phyloP scores from a whole-genome alignment of 2,329 filamentous ascomycete genomes.

The Paecilomyces variotii region DNA sequence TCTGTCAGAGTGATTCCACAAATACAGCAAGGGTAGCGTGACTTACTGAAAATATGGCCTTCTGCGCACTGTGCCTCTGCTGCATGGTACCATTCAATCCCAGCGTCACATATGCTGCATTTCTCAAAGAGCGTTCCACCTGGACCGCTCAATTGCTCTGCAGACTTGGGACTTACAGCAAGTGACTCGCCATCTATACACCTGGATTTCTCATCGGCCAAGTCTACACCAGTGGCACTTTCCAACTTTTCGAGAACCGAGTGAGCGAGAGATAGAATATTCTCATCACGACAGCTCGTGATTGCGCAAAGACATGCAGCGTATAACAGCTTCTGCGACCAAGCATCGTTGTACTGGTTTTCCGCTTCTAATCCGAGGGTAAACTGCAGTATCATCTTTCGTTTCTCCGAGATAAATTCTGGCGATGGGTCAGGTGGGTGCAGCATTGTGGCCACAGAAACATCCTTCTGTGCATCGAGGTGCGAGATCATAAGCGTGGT shows the following conservation, averaged over 20 bases:
- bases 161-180: constrained; percentile 16
- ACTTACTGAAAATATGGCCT: constrained; percentile 46
- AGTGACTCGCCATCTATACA: constrained; percentile 8
- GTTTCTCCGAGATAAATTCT: constrained; percentile 9
- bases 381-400: constrained; percentile 19
- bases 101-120: constrained; percentile 46
- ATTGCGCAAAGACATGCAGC: constrained; percentile 29
- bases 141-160: constrained; percentile 12
- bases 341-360: constrained; percentile 8
- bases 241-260: constrained; percentile 20
- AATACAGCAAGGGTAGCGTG: background rate
- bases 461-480: constrained; percentile 7
- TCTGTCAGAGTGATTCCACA: constrained; percentile 4
- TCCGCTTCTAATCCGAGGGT: constrained; percentile 16
- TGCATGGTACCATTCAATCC: constrained; percentile 42
- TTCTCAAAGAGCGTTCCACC: constrained; percentile 32
- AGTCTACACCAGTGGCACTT: constrained; percentile 17
- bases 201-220: constrained; percentile 25
- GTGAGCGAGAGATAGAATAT: constrained; percentile 17
- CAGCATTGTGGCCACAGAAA: constrained; percentile 7
- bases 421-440: constrained; percentile 9
- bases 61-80: constrained; percentile 40
- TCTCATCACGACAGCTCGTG: constrained; percentile 15
- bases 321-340: constrained; percentile 26
- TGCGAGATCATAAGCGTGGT: constrained; percentile 30